phyloP scores from a whole-genome alignment of 2,329 filamentous ascomycete species.

The Xylaria multiplex region DNA sequence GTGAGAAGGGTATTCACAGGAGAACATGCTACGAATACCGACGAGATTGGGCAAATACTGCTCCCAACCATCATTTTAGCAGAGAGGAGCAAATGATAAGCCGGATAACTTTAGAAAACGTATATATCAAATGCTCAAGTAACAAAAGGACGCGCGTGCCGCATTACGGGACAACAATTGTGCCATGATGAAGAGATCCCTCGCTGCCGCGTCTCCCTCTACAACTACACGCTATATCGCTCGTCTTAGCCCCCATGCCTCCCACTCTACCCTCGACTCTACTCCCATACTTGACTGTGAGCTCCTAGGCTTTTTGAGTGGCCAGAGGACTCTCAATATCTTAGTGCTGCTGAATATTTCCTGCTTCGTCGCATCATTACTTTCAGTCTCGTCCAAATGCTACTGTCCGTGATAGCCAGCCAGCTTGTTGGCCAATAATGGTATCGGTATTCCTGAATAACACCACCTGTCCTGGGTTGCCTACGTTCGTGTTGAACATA shows the following conservation, averaged over 20 bases:
- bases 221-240: conserved; percentile 2
- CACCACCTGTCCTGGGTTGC: conserved; percentile 6
- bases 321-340: not conserved
- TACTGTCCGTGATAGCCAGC: not conserved
- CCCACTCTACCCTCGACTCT: conserved; percentile 17
- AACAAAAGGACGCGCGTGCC: conserved; percentile 29
- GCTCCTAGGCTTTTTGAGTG: conserved; percentile 5
- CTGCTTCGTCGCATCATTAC: conserved; percentile 20
- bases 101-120: not conserved
- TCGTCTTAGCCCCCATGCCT: conserved; percentile 1
- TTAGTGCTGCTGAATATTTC: conserved; percentile 18
- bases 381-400: conserved; percentile 6
- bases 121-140: conserved; percentile 19
- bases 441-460: conserved; percentile 17
- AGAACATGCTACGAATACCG: not conserved
- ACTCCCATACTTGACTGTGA: conserved; percentile 13
- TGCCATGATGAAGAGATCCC: conserved; percentile 4
- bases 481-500: conserved; percentile 16
- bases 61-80: not conserved
- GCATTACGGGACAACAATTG: conserved; percentile 22
- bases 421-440: conserved; percentile 12
- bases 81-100: not conserved
- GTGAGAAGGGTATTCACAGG: too few species aligned
- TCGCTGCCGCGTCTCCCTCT: not conserved
- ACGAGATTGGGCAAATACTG: not conserved